phyloP scores from a whole-genome alignment of 345 rosid genomes.

The Gossypium rotundifolium region DNA sequence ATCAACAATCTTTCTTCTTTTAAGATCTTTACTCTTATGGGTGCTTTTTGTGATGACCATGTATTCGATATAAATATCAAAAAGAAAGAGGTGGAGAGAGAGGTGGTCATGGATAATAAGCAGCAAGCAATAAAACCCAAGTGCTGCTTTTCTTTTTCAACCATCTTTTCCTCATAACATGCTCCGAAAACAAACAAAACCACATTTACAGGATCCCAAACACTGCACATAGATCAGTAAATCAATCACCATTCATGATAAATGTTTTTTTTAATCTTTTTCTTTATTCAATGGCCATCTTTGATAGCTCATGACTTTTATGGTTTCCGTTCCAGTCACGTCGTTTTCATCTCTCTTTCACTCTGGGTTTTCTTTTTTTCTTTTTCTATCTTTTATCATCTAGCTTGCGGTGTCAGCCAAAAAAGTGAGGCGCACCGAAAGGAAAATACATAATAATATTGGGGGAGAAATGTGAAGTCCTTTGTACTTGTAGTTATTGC shows the following conservation, averaged over 20 bases:
- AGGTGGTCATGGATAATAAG: neutral
- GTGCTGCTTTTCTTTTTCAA: constrained; percentile 8
- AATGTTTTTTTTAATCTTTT: neutral
- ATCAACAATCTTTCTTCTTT: no score
- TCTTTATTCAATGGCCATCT: constrained; percentile 33
- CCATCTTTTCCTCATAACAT: constrained; percentile 18
- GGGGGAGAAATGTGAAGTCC: constrained; percentile 16
- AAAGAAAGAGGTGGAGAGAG: neutral
- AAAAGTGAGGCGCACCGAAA: constrained; percentile 35
- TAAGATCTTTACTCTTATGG: no score
- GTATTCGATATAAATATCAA: neutral
- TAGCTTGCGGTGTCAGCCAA: constrained; percentile 27
- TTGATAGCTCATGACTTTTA: constrained; percentile 25
- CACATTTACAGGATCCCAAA: constrained; percentile 9
- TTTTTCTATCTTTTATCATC: constrained; percentile 21
- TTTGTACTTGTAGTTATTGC: constrained; percentile 22
- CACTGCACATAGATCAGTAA: constrained; percentile 23
- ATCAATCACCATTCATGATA: constrained; percentile 16
- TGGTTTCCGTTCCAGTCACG: constrained; percentile 50
- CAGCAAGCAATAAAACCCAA: neutral
- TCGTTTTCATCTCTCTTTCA: constrained; percentile 34
- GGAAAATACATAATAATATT: constrained; percentile 6
- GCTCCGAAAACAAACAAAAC: neutral
- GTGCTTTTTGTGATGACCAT: neutral
- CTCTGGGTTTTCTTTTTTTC: constrained; percentile 4